Conservation (phyloP, 2,329 filamentous ascomycete genomes). For the Pseudogymnoascus sp. region DNA sequence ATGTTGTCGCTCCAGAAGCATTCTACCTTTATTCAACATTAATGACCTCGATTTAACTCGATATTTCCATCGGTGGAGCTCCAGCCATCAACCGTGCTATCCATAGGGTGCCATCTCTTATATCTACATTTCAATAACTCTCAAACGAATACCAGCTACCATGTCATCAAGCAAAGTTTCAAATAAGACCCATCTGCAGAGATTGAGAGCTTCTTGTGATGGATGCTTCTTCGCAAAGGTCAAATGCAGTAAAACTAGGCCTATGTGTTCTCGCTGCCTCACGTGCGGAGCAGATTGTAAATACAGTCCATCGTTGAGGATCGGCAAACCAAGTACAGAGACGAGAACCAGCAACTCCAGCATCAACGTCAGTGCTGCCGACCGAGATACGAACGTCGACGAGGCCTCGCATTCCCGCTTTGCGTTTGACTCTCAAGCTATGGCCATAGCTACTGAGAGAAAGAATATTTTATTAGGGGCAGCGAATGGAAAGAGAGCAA, state of each 20-base stretch:
- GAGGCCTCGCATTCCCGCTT: background rate
- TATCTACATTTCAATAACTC: background rate
- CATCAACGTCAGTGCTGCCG: slow-evolving; percentile 11
- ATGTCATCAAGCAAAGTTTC: slow-evolving; percentile 15
- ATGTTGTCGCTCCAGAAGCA: background rate
- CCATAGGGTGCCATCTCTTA: background rate
- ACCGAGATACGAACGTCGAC: slow-evolving; percentile 2
- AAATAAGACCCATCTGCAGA: slow-evolving; percentile 34
- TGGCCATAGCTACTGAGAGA: slow-evolving; percentile 1
- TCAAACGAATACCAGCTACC: background rate
- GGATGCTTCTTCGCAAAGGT: slow-evolving; percentile 50
- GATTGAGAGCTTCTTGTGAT: slow-evolving; percentile 45
- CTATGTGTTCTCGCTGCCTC: slow-evolving; percentile 46
- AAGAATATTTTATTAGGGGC: slow-evolving; percentile 1
- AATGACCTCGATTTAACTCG: background rate
- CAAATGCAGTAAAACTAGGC: slow-evolving; percentile 48
- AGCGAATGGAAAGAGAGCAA: background rate
- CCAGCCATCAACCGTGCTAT: background rate
- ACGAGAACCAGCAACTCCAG: slow-evolving; percentile 18
- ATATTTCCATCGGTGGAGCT: background rate
- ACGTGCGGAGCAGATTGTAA: slow-evolving; percentile 42
- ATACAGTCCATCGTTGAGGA: slow-evolving; percentile 46
- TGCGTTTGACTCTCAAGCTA: slow-evolving; percentile 1
- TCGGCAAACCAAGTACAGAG: slow-evolving; percentile 41
- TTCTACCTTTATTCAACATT: background rate